phyloP scores from a whole-genome alignment of 176 grass and related monocot species.

The Paspalum vaginatum region DNA sequence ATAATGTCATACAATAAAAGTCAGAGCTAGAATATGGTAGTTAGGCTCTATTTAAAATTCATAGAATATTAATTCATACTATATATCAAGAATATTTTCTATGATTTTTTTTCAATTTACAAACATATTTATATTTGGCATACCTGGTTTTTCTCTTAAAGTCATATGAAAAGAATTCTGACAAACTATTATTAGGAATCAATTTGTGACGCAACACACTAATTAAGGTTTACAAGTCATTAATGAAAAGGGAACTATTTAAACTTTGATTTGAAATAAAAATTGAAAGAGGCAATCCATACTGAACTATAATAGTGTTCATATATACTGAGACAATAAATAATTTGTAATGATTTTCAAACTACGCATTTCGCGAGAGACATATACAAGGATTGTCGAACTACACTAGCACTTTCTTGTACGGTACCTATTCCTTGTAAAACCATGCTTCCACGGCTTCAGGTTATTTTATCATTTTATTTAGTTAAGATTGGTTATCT shows the following conservation, averaged over 20 bases:
- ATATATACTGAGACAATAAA: background rate
- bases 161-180: background rate
- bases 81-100: background rate
- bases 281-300: background rate
- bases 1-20: too few species aligned
- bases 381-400: slow-evolving; percentile 2
- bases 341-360: background rate
- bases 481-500: background rate
- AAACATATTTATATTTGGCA: background rate
- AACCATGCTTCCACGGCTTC: background rate
- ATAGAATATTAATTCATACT: background rate
- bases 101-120: background rate
- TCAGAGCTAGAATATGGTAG: background rate
- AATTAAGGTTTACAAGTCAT: background rate
- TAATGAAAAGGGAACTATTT: background rate
- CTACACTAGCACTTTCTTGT: slow-evolving; percentile 14
- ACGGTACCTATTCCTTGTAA: slow-evolving; percentile 5
- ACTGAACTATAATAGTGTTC: background rate
- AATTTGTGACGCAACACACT: background rate
- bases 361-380: background rate
- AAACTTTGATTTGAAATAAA: background rate
- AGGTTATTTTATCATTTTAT: background rate
- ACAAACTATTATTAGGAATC: background rate
- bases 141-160: background rate
- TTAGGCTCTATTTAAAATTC: background rate